Percentiles rank a stretch among this genome's conserved stretches.
Conservation (phyloP, 306 rosid species). For the Astragalus membranaceus region DNA sequence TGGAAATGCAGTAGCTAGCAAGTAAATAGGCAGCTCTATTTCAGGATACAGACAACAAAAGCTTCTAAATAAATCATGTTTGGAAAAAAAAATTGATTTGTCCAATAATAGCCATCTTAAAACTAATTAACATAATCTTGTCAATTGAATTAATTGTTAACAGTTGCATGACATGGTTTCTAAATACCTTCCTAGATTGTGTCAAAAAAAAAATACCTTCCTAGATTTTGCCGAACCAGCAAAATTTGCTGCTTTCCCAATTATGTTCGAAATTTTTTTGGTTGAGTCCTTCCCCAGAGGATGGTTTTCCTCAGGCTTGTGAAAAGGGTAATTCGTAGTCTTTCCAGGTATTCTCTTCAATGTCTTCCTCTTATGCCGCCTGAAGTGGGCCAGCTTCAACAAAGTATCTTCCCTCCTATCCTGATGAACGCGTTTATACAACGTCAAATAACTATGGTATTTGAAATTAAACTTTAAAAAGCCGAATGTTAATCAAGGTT, state of each 20-base stretch:
- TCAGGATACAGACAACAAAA: not conserved
- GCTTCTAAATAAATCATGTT: conserved; percentile 3
- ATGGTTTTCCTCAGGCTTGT: conserved; percentile 94
- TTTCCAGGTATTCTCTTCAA: conserved; percentile 76
- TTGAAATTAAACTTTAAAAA: not conserved
- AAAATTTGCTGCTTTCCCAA: conserved; percentile 82
- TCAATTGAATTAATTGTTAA: conserved; percentile 2
- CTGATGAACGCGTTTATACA: conserved; percentile 38
- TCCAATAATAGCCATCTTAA: not conserved
- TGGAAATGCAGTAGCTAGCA: conserved; percentile 6
- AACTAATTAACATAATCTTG: conserved; percentile 10
- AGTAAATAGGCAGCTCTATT: not conserved
- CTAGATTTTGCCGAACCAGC: conserved; percentile 81
- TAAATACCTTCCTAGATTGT: conserved; percentile 69
- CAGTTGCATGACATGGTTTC: conserved; percentile 14
- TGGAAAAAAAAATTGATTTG: not conserved
- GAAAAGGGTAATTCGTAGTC: conserved; percentile 49
- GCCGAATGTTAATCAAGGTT: not conserved
- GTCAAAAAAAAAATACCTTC: conserved; percentile 75
- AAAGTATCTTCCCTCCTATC: conserved; percentile 96
- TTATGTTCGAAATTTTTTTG: conserved; percentile 82
- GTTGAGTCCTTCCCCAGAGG: conserved; percentile 94
- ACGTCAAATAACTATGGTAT: conserved; percentile 7
- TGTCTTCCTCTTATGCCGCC: conserved; percentile 81
- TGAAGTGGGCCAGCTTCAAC: conserved; percentile 74